phyloP scores from a whole-genome alignment of 148 eudicot species.

The Diospyros lotus region DNA sequence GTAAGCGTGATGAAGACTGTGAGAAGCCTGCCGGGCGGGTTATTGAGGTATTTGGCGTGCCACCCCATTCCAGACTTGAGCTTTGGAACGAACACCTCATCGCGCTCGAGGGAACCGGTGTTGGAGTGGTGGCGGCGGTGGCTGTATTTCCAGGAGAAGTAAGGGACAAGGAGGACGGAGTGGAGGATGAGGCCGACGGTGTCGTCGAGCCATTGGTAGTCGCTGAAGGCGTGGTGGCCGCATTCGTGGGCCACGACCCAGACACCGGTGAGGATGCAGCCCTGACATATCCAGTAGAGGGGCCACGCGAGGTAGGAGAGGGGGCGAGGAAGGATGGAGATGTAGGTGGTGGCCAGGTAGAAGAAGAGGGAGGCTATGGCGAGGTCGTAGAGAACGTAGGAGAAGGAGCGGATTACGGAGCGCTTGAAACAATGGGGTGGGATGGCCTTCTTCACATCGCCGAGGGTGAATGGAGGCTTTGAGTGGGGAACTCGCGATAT shows the following conservation, averaged over 20 bases:
- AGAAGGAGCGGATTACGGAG: conserved; percentile 69
- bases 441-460: conserved; percentile 73
- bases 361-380: conserved; percentile 46
- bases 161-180: conserved; percentile 70
- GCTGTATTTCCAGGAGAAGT: conserved; percentile 85
- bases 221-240: conserved; percentile 72
- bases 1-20: conserved; percentile 48
- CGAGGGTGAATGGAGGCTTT: conserved; percentile 74
- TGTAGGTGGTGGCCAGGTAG: conserved; percentile 60
- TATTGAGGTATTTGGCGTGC: conserved; percentile 58
- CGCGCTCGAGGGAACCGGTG: conserved; percentile 79
- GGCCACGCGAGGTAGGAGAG: conserved; percentile 64
- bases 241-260: conserved; percentile 75
- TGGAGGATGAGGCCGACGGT: conserved; percentile 80
- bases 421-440: conserved; percentile 92
- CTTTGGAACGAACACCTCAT: conserved; percentile 85
- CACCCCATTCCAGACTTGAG: conserved; percentile 29
- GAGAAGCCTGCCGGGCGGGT: conserved; percentile 63
- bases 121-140: conserved; percentile 93
- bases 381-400: conserved; percentile 56
- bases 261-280: conserved; percentile 51
- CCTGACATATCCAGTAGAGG: conserved; percentile 47
- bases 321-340: conserved; percentile 55
- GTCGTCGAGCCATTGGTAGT: conserved; percentile 66
- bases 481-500: conserved; percentile 52